These are phyloP conservation scores for Syzygium jambos DNA, from an alignment of 345 rosid species.

Conservation along the genomic window DNA sequence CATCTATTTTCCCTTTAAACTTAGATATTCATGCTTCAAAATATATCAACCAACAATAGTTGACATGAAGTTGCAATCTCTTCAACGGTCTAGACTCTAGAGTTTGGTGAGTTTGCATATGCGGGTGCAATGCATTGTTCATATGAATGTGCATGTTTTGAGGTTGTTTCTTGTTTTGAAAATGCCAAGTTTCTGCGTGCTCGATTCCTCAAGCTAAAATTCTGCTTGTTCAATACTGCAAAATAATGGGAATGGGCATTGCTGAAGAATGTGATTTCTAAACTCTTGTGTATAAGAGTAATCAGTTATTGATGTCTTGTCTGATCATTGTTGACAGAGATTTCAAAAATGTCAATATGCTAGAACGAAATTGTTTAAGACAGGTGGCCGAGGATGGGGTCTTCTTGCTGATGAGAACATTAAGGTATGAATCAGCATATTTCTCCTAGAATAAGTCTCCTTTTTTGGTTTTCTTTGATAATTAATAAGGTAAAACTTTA, in stretches of 20 bases:
- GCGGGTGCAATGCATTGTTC: background rate
- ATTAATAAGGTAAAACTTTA: background rate
- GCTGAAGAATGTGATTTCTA: background rate
- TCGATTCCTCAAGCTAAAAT: background rate
- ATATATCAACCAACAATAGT: background rate
- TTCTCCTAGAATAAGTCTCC: background rate
- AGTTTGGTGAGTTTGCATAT: background rate
- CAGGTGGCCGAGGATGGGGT: constrained; percentile 89
- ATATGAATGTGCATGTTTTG: background rate
- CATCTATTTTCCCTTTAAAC: background rate
- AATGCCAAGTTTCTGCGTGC: background rate
- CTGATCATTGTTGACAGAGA: constrained; percentile 35
- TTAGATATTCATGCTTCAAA: background rate
- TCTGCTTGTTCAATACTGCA: background rate
- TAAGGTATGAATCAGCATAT: constrained; percentile 34
- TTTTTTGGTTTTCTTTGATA: background rate
- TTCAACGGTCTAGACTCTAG: background rate
- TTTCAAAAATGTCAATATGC: constrained; percentile 84
- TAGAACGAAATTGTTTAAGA: constrained; percentile 59
- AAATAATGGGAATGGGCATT: background rate
- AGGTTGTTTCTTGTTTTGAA: background rate
- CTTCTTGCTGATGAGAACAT: constrained; percentile 76
- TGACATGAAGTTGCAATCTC: background rate
- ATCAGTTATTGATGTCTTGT: background rate
- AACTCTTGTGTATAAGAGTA: background rate